phyloP scores from a whole-genome alignment of 108 stramenopile genomes.

The Nitzschia sp. region DNA sequence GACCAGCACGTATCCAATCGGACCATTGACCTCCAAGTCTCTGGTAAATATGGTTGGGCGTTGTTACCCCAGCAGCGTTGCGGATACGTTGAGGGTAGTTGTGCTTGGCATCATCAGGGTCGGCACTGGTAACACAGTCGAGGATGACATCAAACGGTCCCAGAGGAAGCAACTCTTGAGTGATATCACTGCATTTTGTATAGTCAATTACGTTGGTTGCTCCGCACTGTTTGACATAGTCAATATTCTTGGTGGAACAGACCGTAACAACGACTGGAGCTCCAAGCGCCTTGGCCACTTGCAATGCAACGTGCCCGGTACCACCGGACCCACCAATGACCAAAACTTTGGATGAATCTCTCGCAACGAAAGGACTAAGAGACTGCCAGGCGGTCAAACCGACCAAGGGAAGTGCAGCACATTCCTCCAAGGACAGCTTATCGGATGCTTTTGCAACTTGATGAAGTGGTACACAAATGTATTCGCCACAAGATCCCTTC shows the following conservation, averaged over 20 bases:
- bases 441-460: conserved; percentile 38
- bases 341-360: conserved; percentile 30
- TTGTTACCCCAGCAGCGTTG: background rate
- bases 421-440: conserved; percentile 22
- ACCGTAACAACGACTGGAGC: conserved; percentile 32
- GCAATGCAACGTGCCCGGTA: conserved; percentile 56
- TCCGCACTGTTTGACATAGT: conserved; percentile 37
- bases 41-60: conserved; percentile 14
- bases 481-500: conserved; percentile 45
- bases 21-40: conserved; percentile 41
- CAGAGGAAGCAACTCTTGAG: background rate
- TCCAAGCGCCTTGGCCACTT: conserved; percentile 43
- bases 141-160: conserved; percentile 47
- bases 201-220: conserved; percentile 50
- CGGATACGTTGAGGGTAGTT: conserved; percentile 17
- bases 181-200: background rate
- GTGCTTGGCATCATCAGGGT: conserved; percentile 33
- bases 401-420: conserved; percentile 52
- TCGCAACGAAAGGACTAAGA: conserved; percentile 24
- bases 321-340: conserved; percentile 58
- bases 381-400: conserved; percentile 56
- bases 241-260: conserved; percentile 37
- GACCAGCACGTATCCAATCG: conserved; percentile 43
- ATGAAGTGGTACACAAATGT: conserved; percentile 39
- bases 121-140: conserved; percentile 53